Base-by-base conservation (phyloP, 2,329 filamentous ascomycete species). In the Nemania sp. region DNA sequence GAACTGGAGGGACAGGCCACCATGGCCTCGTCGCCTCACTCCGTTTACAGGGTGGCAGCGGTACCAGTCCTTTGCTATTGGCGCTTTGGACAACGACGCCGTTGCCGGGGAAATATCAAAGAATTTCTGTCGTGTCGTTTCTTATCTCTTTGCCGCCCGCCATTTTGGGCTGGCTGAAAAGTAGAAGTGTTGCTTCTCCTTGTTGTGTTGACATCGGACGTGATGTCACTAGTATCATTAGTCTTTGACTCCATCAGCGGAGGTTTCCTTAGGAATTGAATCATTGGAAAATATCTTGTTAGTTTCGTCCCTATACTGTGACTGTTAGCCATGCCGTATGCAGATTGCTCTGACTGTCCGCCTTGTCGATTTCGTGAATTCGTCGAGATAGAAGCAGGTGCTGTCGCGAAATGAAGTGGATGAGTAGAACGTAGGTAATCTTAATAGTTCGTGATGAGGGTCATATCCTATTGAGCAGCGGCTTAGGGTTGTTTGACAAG, bases 1-100 rank as follows among this genome's bases (percentile, higher is more conserved):
- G 73, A 76, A 79, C 77, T 79, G 77, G 78, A 78, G 77, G 76
- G 78, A 72, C 70, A 71, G 72, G 73, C 72, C 66, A 45, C 29
- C 2, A 35, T 27, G 63, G 71, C 73, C 71, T 70, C 27, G 70
- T 70, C 73, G 45, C 73, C 72, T 75, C 68, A 47, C 68, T 57
- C 27, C 7, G 20, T 68, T 58, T 68, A 61, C 62, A 29, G 29
- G 70, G 69, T 74, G 74, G 66, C 68, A 65, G 68, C 70, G 66
- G 74, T 74, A 76, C 22, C 71, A 73, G 73, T 73, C 71, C 64
- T 59, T 51, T 69, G 73, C 73, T 75, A 71, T 69, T 35, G 72
- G 71, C 69, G 72, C 73, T 52, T 66, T 55, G 64, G 72, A 73
- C 69, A 32, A 67, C 69, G 71, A 73, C 72, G 68, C 74, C 66